phyloP scores from a whole-genome alignment of 306 rosid genomes.

The Quercus gilva region DNA sequence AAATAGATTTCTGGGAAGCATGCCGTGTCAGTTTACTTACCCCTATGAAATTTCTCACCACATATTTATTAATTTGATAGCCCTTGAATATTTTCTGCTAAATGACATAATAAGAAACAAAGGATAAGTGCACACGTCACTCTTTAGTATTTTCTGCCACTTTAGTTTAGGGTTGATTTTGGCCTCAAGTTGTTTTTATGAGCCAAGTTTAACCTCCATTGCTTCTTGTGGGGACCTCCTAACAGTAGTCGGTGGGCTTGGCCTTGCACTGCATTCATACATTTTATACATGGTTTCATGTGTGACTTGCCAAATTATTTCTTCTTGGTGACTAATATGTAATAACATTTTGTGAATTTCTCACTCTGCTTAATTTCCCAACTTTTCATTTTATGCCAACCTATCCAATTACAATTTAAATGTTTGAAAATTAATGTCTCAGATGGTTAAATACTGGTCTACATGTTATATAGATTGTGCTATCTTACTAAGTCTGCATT shows the following conservation, averaged over 20 bases:
- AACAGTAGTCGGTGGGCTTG: neutral
- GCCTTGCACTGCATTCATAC: neutral
- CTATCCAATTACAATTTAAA: neutral
- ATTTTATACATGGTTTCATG: neutral
- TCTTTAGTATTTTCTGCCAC: neutral
- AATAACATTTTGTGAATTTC: neutral
- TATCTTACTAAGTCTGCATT: slow-evolving; percentile 14
- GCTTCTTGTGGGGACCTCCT: neutral
- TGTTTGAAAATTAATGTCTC: neutral
- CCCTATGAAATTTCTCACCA: neutral
- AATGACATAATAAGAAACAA: neutral
- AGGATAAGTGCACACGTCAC: neutral
- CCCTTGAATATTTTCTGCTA: neutral
- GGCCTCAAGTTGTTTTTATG: neutral
- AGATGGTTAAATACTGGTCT: neutral
- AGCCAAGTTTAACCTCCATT: neutral
- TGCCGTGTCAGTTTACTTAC: neutral
- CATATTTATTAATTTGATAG: neutral
- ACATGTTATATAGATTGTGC: slow-evolving; percentile 7
- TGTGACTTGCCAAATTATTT: neutral
- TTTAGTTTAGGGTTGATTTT: neutral
- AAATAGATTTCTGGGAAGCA: neutral
- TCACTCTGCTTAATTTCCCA: neutral
- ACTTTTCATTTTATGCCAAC: neutral
- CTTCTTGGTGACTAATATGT: neutral